These are phyloP conservation scores for Pseudocercospora eumusae DNA, from an alignment of 2,329 filamentous ascomycete species.

Conservation along the genomic window DNA sequence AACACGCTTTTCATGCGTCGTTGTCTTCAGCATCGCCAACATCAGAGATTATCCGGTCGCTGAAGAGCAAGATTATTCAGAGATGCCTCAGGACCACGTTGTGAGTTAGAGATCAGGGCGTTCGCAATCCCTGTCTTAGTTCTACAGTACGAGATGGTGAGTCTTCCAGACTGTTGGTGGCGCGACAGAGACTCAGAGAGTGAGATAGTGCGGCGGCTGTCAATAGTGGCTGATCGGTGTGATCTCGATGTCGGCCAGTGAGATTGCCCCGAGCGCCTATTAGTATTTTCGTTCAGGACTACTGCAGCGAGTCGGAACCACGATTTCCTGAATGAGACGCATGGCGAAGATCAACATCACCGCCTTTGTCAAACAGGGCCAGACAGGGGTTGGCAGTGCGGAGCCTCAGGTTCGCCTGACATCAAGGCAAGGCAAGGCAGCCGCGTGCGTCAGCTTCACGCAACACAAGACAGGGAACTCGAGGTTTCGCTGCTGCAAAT, in stretches of 20 bases:
- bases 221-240: background rate
- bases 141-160: too few relatives aligned
- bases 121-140: background rate
- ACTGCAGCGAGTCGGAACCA: background rate
- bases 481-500: background rate
- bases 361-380: background rate
- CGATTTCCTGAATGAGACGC: background rate
- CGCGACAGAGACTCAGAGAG: background rate
- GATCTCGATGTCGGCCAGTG: background rate
- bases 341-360: slow-evolving; percentile 2
- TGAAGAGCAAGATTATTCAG: background rate
- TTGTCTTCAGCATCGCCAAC: background rate
- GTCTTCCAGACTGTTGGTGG: background rate
- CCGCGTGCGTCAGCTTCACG: background rate
- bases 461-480: background rate
- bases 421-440: background rate
- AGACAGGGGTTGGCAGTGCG: background rate
- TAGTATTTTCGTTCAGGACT: background rate
- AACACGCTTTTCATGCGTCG: background rate
- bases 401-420: background rate
- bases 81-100: background rate
- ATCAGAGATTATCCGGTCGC: background rate
- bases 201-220: background rate
- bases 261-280: background rate
- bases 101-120: background rate